Base-by-base conservation (phyloP, 2,329 filamentous ascomycete genomes). In the Dactylellina cionopaga region DNA sequence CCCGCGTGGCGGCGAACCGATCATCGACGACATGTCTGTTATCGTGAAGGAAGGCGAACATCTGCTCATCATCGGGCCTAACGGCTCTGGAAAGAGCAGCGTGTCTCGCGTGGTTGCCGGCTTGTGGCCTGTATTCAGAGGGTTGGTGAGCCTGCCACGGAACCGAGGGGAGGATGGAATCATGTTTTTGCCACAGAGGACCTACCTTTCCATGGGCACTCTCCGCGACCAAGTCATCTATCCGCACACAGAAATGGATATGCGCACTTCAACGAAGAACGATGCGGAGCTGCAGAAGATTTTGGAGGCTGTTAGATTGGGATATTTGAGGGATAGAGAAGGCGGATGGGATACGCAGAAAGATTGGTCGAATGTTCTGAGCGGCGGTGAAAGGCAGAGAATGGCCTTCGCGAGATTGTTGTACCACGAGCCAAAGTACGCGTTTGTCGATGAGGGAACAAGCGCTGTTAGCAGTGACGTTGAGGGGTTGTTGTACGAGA, bases 281-380 rank as follows among this genome's bases (percentile, higher is more conserved):
- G 95, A 99, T 79, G 84, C 87, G 29, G 91, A 96, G 75, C 85
- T 99, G 17, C 87, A 89, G 78, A 84, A 84, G 24, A 87, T 96
- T 1, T 85, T 99, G 2, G 91, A 96, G 64, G 90, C 91, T 55
- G 93, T 93, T 0, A 88, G 88, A 64, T 85, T 99, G 0, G 94
- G 92, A 2, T 98, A 99, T 80, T 85, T 99, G 0, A 91, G 92
- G 0, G 88, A 93, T 51, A 88, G 95, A 13, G 95, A 99, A 83
- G 95, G 95, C 37, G 95, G 95, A 11, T 98, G 92, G 92, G 92
- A 99, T 79, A 95, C 92, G 3, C 87, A 92, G 64, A 98, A 99
- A 81, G 93, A 96, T 79, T 99, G 95, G 95, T 97, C 98, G 82
- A 94, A 98, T 76, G 92, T 99, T 3, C 84, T 99, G n/a, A 94